phyloP scores from a whole-genome alignment of 1,139 yeast species.

The Yamadazyma triangularis region DNA sequence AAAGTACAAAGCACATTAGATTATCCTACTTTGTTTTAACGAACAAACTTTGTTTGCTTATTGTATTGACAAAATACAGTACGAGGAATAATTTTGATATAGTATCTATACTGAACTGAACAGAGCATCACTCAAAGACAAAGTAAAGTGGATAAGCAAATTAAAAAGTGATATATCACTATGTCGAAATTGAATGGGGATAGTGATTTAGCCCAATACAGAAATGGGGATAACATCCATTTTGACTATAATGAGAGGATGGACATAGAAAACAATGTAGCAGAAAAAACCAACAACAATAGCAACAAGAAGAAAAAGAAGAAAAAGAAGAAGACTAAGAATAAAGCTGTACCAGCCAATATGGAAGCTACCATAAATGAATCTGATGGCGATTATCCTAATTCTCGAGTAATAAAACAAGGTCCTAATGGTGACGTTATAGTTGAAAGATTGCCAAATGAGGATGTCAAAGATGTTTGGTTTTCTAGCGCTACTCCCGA shows the following conservation, averaged over 20 bases:
- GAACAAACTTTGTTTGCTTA: too few relatives aligned
- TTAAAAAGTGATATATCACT: background rate
- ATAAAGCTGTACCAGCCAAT: constrained; percentile 9
- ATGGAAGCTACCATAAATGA: constrained; percentile 47
- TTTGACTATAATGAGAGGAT: constrained; percentile 55
- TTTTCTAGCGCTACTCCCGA: constrained; percentile 49
- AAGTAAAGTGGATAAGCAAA: too few relatives aligned
- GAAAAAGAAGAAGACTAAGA: constrained; percentile 30
- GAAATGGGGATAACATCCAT: constrained; percentile 54
- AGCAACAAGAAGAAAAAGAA: constrained; percentile 26
- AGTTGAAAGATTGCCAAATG: constrained; percentile 46
- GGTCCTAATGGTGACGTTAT: constrained; percentile 73
- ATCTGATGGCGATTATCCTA: constrained; percentile 64
- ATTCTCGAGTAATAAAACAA: constrained; percentile 67
- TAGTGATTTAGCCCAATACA: constrained; percentile 11
- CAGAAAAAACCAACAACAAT: background rate
- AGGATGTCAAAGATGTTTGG: constrained; percentile 40
- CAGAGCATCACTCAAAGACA: too few relatives aligned
- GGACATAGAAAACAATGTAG: too few relatives aligned
- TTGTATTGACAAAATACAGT: too few relatives aligned
- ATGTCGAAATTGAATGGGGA: background rate
- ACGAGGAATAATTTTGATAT: too few relatives aligned
- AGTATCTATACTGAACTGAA: too few relatives aligned
- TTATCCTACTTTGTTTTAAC: too few relatives aligned
- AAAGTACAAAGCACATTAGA: too few relatives aligned